phyloP scores from a whole-genome alignment of 177 flowering plant genomes.

The Vitis hybrid region DNA sequence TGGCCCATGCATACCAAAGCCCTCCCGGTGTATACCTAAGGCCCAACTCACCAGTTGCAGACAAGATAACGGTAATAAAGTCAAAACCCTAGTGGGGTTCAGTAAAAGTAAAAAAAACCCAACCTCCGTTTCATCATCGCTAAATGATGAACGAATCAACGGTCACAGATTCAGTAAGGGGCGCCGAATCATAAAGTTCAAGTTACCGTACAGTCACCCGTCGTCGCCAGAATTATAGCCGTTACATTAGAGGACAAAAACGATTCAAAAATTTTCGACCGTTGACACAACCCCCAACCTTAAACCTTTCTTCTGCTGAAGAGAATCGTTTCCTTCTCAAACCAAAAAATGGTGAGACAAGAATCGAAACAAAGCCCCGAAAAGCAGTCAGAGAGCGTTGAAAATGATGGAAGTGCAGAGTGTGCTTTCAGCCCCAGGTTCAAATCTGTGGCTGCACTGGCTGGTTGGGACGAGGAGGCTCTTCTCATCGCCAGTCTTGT shows the following conservation, averaged over 20 bases:
- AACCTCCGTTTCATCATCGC: too few species aligned
- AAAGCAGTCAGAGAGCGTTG: constrained; percentile 11
- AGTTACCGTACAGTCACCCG: too few species aligned
- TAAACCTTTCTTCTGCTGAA: background rate
- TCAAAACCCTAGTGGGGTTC: too few species aligned
- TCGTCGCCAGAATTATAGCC: constrained; percentile 2
- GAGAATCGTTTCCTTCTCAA: background rate
- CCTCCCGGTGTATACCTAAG: too few species aligned
- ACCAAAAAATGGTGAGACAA: constrained; percentile 17
- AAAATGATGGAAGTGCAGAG: constrained; percentile 24
- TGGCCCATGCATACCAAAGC: too few species aligned
- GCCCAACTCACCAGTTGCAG: too few species aligned
- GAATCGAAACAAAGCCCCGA: constrained; percentile 8
- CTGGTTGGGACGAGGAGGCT: constrained; percentile 94
- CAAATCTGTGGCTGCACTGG: constrained; percentile 81
- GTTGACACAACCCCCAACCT: background rate
- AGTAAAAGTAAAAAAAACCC: too few species aligned
- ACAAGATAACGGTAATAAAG: too few species aligned
- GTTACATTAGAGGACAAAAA: background rate
- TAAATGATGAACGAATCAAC: background rate
- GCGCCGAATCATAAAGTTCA: too few species aligned
- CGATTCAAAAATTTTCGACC: constrained; percentile 10
- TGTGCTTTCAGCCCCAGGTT: constrained; percentile 72
- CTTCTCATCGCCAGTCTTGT: constrained; percentile 61
- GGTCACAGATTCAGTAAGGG: background rate